Base-by-base conservation (phyloP, 257 asterid genomes). In the Nicotiana benthamiana region DNA sequence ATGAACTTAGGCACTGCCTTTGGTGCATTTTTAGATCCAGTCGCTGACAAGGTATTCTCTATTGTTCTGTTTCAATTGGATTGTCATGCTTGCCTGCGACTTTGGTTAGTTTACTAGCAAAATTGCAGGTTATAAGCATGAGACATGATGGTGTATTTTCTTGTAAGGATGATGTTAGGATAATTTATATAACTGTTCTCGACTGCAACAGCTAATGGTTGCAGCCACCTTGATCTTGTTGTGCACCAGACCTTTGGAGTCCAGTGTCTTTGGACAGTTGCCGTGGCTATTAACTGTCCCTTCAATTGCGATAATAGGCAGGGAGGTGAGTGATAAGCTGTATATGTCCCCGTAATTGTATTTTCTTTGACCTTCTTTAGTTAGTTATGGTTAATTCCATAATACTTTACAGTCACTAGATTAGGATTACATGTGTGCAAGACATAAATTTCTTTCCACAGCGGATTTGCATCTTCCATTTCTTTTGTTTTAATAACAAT, bases 1-100 rank as follows among this genome's bases (percentile, higher is more conserved):
- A 92, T 96, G 98, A 94, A 94, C 62, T 85, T 92, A 87, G 97
- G 97, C 64, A 93, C 97, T 84, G 90, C 91, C 9, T 96, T 96
- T 88, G 99, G 99, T 81, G 98, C 99, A 34, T 94, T 96, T 87
- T 89, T 96, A 89, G 99, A 96, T 85, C 99, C 99, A 40, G 99
- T 96, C 77, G 99, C 99, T 80, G 99, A 96, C 85, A 96, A 96
- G 99, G 99, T 96, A 85, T 56, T 56, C 36, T 43, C 20, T 68
- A 20, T 36, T 4, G 4, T 43, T 18, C 51, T 51, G 13, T 16
- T 30, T 11, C 51, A 24, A 26, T 59, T 26, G 60, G 64, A 54
- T 51, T 51, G 56, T 72, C 36, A 48, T 48, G 78, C 60, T 72
- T 48, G 43, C 61, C 78, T 74, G 43, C 16, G 24, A 74, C 24